A percentile compares a stretch with the other conserved stretches of the same genome.
These are phyloP conservation scores for Liquidambar formosana DNA, from an alignment of 164 flowering plant species.

Conservation along the genomic window DNA sequence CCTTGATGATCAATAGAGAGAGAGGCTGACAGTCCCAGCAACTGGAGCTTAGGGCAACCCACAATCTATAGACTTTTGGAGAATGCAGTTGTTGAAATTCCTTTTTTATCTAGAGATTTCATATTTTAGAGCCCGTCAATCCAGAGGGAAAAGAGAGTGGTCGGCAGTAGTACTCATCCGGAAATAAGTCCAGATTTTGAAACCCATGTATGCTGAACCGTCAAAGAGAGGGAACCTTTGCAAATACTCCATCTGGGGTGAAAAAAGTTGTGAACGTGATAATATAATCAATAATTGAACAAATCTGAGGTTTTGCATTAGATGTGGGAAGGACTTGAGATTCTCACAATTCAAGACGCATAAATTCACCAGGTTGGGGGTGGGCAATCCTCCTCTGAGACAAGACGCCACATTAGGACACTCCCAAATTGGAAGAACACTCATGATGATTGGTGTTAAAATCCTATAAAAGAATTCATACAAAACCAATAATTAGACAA, in stretches of 20 bases:
- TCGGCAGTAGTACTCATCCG: constrained; percentile 18
- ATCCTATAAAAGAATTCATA: too few species aligned
- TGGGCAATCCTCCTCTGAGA: constrained; percentile 12
- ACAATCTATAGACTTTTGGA: constrained; percentile 1
- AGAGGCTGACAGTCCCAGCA: too few species aligned
- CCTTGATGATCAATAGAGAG: too few species aligned
- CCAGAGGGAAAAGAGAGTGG: constrained; percentile 3
- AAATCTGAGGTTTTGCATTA: too few species aligned
- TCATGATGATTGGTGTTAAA: too few species aligned
- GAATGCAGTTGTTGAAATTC: constrained; percentile 13
- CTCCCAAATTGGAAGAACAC: background rate
- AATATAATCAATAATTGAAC: too few species aligned
- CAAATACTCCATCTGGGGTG: constrained; percentile 7
- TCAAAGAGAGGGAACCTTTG: too few species aligned
- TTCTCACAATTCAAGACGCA: constrained; percentile 8
- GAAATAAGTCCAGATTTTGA: constrained; percentile 11
- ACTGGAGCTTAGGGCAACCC: background rate
- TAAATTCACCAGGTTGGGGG: constrained; percentile 11
- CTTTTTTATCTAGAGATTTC: constrained; percentile 3
- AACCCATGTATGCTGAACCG: too few species aligned
- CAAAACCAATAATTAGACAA: too few species aligned
- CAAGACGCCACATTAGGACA: constrained; percentile 2
- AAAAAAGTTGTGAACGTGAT: constrained; percentile 1
- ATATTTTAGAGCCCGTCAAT: background rate
- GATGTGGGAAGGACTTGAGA: constrained; percentile 13